phyloP scores from a whole-genome alignment of 176 grass and related monocot genomes.

The Panicum miliaceum region DNA sequence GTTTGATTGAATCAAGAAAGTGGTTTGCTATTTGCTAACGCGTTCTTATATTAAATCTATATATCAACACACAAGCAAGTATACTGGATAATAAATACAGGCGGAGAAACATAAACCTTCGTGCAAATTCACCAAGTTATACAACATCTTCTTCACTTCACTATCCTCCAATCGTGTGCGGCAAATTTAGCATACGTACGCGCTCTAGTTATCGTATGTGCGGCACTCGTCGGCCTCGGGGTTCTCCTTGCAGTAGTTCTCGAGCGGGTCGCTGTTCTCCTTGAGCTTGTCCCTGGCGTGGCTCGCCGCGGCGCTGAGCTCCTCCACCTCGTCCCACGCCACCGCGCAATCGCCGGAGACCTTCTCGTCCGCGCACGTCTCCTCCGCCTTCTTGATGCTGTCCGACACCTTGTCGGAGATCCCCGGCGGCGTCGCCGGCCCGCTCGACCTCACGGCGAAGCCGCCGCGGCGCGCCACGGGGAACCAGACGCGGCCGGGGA shows the following conservation, averaged over 20 bases:
- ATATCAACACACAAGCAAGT: too few species aligned
- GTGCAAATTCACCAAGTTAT: neutral
- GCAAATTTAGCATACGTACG: neutral
- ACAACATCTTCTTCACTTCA: neutral
- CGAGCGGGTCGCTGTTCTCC: constrained; percentile 64
- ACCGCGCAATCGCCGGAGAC: constrained; percentile 70
- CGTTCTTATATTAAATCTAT: too few species aligned
- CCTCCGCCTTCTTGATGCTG: constrained; percentile 91
- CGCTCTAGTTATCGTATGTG: constrained; percentile 65
- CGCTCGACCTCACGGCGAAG: constrained; percentile 48
- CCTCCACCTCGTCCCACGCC: constrained; percentile 95
- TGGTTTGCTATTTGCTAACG: too few species aligned
- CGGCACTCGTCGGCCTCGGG: constrained; percentile 90
- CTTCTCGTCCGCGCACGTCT: constrained; percentile 56
- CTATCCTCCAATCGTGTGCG: neutral
- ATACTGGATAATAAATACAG: too few species aligned
- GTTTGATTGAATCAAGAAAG: too few species aligned
- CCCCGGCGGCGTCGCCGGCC: constrained; percentile 61
- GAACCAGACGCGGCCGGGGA: constrained; percentile 16
- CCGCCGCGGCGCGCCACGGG: constrained; percentile 3
- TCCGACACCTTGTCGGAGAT: constrained; percentile 87
- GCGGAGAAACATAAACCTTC: too few species aligned
- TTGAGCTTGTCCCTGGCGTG: constrained; percentile 89
- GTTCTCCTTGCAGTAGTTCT: constrained; percentile 93
- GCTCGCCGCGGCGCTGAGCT: constrained; percentile 88